These are phyloP conservation scores for Climacium dendroides DNA, from an alignment of 225 moss, liverwort and hornwort species.

Conservation along the genomic window DNA sequence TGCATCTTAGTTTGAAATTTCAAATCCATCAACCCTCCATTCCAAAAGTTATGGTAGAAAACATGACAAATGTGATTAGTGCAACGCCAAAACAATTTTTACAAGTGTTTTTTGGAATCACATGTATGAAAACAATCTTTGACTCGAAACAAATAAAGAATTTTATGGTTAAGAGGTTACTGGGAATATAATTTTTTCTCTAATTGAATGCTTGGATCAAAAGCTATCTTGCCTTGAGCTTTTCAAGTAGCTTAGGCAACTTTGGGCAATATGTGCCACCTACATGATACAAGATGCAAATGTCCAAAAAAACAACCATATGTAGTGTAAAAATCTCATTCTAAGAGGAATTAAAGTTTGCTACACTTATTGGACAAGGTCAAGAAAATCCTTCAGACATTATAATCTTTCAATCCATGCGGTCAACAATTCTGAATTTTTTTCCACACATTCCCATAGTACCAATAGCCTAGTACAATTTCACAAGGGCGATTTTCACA, in stretches of 20 bases:
- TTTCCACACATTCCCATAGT: too few species aligned
- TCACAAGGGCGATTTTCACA: too few species aligned
- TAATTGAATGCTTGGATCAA: background rate
- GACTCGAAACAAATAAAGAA: background rate
- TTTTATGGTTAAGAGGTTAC: background rate
- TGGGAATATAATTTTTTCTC: too few species aligned
- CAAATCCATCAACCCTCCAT: background rate
- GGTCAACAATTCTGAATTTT: too few species aligned
- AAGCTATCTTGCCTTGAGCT: background rate
- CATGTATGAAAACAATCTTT: background rate
- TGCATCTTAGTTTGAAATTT: background rate
- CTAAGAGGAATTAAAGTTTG: too few species aligned
- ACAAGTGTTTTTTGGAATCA: background rate
- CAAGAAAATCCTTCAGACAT: too few species aligned
- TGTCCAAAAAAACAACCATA: too few species aligned
- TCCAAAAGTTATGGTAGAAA: background rate
- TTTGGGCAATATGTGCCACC: fast-evolving
- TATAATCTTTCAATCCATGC: too few species aligned
- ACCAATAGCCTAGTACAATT: too few species aligned
- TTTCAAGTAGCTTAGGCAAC: fast-evolving
- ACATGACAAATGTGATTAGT: fast-evolving
- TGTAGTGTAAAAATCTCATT: too few species aligned
- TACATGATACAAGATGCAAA: too few species aligned
- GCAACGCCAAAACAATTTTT: background rate
- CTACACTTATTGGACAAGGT: too few species aligned